A percentile compares a stretch with the other conserved stretches of the same genome.
Conservation (phyloP, 371 early-diverging fungal species). For the Homolaphlyctis polyrhiza region DNA sequence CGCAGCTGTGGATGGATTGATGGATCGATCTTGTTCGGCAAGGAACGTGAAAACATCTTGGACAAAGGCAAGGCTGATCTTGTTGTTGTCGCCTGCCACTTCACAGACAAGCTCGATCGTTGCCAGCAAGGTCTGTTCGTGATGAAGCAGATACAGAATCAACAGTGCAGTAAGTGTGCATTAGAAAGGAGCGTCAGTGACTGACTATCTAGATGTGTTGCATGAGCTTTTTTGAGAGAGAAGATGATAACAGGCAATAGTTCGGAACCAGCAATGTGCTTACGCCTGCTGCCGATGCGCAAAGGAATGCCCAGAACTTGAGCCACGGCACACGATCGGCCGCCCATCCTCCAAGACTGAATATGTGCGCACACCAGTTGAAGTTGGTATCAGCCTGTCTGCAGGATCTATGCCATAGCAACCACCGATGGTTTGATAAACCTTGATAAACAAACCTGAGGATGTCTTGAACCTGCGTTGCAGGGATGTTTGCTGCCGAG, state of each 20-base stretch:
- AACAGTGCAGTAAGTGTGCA: too few species aligned
- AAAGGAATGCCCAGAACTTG: slow-evolving; percentile 40
- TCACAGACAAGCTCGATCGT: slow-evolving; percentile 26
- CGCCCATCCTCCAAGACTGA: slow-evolving; percentile 33
- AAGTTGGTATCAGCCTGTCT: too few species aligned
- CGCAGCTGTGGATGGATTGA: background rate
- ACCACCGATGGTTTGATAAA: too few species aligned
- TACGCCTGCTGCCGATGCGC: slow-evolving; percentile 35
- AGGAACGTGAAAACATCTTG: slow-evolving; percentile 25
- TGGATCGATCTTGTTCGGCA: slow-evolving; percentile 19
- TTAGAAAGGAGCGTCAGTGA: too few species aligned
- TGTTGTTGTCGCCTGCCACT: slow-evolving; percentile 29
- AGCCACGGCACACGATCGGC: slow-evolving; percentile 39
- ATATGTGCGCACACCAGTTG: too few species aligned
- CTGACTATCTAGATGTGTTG: too few species aligned
- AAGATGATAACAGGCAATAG: background rate
- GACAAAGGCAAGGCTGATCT: slow-evolving; percentile 15
- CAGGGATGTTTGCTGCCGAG: slow-evolving; percentile 16
- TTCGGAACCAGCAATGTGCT: slow-evolving; percentile 3
- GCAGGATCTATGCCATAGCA: too few species aligned
- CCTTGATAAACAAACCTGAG: slow-evolving; percentile 27
- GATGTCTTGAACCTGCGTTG: slow-evolving; percentile 25
- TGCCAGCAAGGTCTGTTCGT: slow-evolving; percentile 29
- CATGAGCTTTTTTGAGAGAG: background rate
- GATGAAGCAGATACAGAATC: too few species aligned